These are phyloP conservation scores for Zychaea mexicana DNA, from an alignment of 371 early-diverging fungal species.

Conservation along the genomic window DNA sequence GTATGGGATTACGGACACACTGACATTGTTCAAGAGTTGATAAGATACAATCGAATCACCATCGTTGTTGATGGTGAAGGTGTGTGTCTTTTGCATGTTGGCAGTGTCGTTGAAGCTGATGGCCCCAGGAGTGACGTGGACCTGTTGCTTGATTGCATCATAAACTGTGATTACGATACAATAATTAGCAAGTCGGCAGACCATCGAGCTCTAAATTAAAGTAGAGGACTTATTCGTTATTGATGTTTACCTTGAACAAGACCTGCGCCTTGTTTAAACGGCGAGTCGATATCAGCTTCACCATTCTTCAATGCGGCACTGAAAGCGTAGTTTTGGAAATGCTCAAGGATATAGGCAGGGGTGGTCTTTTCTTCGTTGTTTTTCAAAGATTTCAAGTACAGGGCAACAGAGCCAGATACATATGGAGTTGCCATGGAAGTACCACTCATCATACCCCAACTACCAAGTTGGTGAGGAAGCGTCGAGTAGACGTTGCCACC, in stretches of 20 bases:
- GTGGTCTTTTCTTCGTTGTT: neutral
- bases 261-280: slow-evolving; percentile 69
- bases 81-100: slow-evolving; percentile 37
- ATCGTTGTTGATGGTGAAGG: slow-evolving; percentile 57
- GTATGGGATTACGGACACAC: slow-evolving; percentile 38
- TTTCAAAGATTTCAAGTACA: slow-evolving; percentile 45
- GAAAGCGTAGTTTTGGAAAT: slow-evolving; percentile 52
- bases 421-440: slow-evolving; percentile 75
- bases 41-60: slow-evolving; percentile 54
- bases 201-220: neutral
- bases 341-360: slow-evolving; percentile 24
- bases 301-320: slow-evolving; percentile 28
- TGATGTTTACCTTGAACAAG: slow-evolving; percentile 51
- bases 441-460: slow-evolving; percentile 60
- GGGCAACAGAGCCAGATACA: slow-evolving; percentile 64
- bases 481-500: slow-evolving; percentile 77
- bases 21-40: slow-evolving; percentile 37
- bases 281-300: slow-evolving; percentile 22
- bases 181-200: neutral
- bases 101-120: slow-evolving; percentile 67
- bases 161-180: slow-evolving; percentile 24
- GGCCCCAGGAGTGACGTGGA: slow-evolving; percentile 58
- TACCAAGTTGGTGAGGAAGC: slow-evolving; percentile 52
- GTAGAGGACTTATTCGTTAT: neutral
- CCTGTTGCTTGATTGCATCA: slow-evolving; percentile 52